Percentiles rank a stretch among this genome's conserved stretches.
These are phyloP conservation scores for Alternaria infectoria DNA, from an alignment of 2,329 filamentous ascomycete genomes.

Conservation along the genomic window DNA sequence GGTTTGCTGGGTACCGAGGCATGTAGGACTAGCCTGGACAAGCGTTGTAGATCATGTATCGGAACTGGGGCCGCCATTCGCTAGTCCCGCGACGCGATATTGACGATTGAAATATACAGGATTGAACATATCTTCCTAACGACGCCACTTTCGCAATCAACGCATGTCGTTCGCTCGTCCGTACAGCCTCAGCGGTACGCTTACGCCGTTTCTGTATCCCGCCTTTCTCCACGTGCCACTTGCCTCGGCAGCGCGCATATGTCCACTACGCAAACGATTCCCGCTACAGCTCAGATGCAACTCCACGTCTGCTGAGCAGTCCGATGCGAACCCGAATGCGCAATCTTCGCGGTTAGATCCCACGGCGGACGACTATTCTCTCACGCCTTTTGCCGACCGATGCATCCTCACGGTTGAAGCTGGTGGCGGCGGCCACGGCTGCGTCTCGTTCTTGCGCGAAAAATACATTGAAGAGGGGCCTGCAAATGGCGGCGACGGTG, in stretches of 20 bases:
- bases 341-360: constrained; percentile 69
- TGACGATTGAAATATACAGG: not conserved
- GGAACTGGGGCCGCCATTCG: constrained; percentile 7
- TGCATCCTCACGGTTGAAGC: constrained; percentile 79
- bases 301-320: constrained; percentile 24
- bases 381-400: constrained; percentile 85
- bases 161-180: constrained; percentile 42
- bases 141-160: constrained; percentile 5
- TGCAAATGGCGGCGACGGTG: constrained; percentile 93
- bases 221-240: constrained; percentile 40
- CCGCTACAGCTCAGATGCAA: constrained; percentile 35
- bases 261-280: constrained; percentile 19
- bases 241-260: constrained; percentile 28
- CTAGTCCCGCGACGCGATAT: constrained; percentile 9
- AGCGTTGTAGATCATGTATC: constrained; percentile 7
- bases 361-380: constrained; percentile 80
- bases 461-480: constrained; percentile 89
- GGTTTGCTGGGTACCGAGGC: not conserved
- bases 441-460: constrained; percentile 91
- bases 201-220: constrained; percentile 56
- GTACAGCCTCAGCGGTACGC: constrained; percentile 40
- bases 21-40: not conserved
- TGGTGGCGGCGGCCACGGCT: constrained; percentile 86
- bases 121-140: not conserved
- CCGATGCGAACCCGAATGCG: constrained; percentile 14